Base-by-base conservation (phyloP, 805 yeast genomes). In the Martiniozyma abietophila region DNA sequence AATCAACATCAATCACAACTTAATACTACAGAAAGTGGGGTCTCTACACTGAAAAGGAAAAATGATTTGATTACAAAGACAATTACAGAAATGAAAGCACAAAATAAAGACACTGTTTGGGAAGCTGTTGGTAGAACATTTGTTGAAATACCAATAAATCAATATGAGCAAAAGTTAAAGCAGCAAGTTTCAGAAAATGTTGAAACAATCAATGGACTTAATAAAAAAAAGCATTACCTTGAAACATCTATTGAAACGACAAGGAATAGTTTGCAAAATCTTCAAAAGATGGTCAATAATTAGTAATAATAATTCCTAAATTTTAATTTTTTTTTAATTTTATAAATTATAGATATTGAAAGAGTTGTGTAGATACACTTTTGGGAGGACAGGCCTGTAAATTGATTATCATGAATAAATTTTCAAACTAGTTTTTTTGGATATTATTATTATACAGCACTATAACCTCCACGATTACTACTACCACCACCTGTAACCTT, bases 51-150 rank as follows among this genome's bases (percentile, higher is more conserved):
- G 17, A 55, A 61, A 36, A 69, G 76, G 30, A 69, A 69, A 45
- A 57, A 69, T 44, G 66, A 64, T 45, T 52, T 80, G 31, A 67
- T 76, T 15, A 67, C 69, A 18, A 61, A 72, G 28, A 79, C 94
- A 7, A 57, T 66, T 22, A 51, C 65, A 22, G 81, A 80, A 44
- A 61, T 85, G 32, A 61, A 58, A 18, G 44, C 40, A 19, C 58
- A 68, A 10, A 65, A 61, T 8, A 61, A 61, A 15, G 67, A 71
- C 8, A 51, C 51, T 7, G 88, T 86, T 5, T 86, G 94, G 92
- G 74, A 82, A 51, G 83, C 94, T 5, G 71, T 83, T 23, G 96
- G 96, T 19, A 80, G 80, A 56, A 71, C 84, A 20, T 81, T 80
- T 52, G 58, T 80, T 8, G 54, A 59, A 29, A 65, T 65, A 4